Percentiles rank a stretch among this genome's conserved stretches.
These are phyloP conservation scores for Ananas comosus DNA, from an alignment of 176 grass and related monocot species.

Conservation along the genomic window DNA sequence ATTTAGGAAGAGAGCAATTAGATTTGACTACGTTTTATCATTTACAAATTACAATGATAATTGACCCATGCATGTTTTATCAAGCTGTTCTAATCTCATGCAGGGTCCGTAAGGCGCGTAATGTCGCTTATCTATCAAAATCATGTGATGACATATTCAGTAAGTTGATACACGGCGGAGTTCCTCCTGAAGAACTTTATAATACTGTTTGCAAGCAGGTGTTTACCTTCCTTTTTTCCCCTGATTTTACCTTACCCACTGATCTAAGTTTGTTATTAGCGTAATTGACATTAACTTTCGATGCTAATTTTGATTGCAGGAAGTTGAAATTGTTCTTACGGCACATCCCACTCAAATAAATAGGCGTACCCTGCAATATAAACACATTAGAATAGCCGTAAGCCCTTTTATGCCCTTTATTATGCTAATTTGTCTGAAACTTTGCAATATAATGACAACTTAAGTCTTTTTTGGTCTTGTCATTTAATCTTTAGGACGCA, in stretches of 20 bases:
- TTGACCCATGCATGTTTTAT: background rate
- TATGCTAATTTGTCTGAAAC: background rate
- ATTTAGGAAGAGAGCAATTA: background rate
- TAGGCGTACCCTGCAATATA: conserved; percentile 78
- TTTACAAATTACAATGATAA: background rate
- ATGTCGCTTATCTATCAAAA: conserved; percentile 42
- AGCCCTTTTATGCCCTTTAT: conserved; percentile 10
- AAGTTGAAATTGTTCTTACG: conserved; percentile 92
- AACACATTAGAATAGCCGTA: conserved; percentile 85
- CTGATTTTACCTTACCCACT: background rate
- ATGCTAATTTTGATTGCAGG: conserved; percentile 25
- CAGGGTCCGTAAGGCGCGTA: conserved; percentile 58
- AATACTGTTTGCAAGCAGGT: conserved; percentile 90
- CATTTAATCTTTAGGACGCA: too few relatives aligned
- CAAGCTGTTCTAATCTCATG: background rate
- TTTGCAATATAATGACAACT: background rate
- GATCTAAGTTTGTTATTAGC: background rate
- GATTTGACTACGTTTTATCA: background rate
- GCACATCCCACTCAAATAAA: conserved; percentile 98
- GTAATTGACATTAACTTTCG: background rate
- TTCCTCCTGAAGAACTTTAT: conserved; percentile 55
- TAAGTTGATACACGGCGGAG: conserved; percentile 71
- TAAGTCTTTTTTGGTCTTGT: too few relatives aligned
- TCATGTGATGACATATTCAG: conserved; percentile 84
- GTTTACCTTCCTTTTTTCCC: background rate